phyloP scores from a whole-genome alignment of 768 basidiomycete species.

The Mrakia hoshinonis region DNA sequence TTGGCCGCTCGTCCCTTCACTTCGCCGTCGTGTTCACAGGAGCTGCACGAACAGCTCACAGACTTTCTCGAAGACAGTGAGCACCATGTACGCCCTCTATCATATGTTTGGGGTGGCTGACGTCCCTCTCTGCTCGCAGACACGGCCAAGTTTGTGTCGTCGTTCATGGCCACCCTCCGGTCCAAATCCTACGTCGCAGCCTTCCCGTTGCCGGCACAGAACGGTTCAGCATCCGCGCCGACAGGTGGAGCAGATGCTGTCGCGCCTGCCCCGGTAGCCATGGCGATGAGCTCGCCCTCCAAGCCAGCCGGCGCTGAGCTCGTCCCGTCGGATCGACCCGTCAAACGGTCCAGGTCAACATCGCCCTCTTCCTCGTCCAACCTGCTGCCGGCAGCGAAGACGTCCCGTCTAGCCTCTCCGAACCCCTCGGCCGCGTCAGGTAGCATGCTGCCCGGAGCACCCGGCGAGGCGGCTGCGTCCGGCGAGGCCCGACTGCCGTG shows the following conservation, averaged over 20 bases:
- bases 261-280: not conserved
- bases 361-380: conserved; percentile 4
- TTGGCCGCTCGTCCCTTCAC: not conserved
- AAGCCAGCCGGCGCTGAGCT: not conserved
- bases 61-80: conserved; percentile 89
- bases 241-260: not conserved
- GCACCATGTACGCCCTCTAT: conserved; percentile 31
- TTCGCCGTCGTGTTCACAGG: conserved; percentile 22
- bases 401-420: conserved; percentile 7
- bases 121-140: conserved; percentile 47
- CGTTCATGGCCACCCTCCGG: conserved; percentile 66
- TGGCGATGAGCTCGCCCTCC: not conserved
- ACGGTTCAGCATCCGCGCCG: not conserved
- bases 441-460: no score
- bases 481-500: conserved; percentile 15
- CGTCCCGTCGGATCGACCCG: not conserved
- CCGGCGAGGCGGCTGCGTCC: no score
- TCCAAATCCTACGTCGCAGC: conserved; percentile 33
- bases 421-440: not conserved
- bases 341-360: conserved; percentile 13
- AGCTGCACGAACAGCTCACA: conserved; percentile 60
- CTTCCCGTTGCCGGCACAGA: not conserved
- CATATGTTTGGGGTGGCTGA: conserved; percentile 20
- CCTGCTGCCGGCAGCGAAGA: not conserved
- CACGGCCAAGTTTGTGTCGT: conserved; percentile 63